Evolutionary conservation across 169 alveolate genomes (phyloP).

Genomic region (Theileria equi): DNA sequence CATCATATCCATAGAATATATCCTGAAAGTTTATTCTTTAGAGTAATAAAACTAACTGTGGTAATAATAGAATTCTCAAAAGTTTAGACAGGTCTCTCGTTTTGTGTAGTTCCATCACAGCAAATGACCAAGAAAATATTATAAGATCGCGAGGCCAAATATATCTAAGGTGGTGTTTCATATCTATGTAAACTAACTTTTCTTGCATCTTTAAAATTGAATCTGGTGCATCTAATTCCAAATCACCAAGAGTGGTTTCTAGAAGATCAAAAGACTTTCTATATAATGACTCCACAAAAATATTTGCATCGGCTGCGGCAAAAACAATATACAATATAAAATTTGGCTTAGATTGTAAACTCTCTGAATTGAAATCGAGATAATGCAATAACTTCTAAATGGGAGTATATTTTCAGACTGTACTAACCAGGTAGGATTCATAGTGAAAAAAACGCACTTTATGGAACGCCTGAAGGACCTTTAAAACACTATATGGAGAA

Average conservation of each 20-base stretch:
- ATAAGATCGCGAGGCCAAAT: constrained; percentile 61
- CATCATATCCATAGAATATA: background rate
- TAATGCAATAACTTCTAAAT: constrained; percentile 11
- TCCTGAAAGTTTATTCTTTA: background rate
- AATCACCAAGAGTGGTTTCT: background rate
- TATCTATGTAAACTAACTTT: constrained; percentile 12
- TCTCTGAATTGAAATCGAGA: constrained; percentile 32
- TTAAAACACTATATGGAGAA: constrained; percentile 41
- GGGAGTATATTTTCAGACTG: background rate
- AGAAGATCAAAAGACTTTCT: constrained; percentile 26
- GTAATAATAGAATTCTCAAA: constrained; percentile 8
- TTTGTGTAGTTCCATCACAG: constrained; percentile 52
- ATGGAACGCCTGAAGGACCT: constrained; percentile 57
- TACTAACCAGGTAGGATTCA: constrained; percentile 33
- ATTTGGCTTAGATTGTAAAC: constrained; percentile 23
- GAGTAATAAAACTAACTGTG: constrained; percentile 17
- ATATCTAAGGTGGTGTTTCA: constrained; percentile 10
- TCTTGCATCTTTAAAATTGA: constrained; percentile 17
- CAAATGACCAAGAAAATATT: constrained; percentile 47
- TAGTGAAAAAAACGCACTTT: constrained; percentile 54
- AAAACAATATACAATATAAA: constrained; percentile 47
- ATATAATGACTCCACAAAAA: constrained; percentile 28
- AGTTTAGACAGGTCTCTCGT: constrained; percentile 28
- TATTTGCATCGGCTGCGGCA: constrained; percentile 66
- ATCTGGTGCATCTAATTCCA: constrained; percentile 8